Conservation (phyloP, 2,329 filamentous ascomycete genomes). For the Monilinia vaccinii-corymbosi region DNA sequence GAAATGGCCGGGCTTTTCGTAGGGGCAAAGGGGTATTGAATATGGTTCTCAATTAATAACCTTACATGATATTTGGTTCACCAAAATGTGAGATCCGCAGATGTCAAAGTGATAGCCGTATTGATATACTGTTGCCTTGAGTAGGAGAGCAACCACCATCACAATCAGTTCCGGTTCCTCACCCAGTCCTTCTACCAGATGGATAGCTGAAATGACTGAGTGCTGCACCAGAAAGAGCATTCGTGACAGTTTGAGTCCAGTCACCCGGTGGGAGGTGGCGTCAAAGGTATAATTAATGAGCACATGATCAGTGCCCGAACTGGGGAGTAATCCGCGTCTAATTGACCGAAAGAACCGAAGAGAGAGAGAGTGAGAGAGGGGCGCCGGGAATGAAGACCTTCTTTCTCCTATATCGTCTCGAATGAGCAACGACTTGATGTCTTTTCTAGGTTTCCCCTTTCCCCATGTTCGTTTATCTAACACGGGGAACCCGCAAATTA, state of each 20-base stretch:
- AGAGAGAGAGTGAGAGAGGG: too few species aligned
- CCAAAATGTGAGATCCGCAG: slow-evolving; percentile 28
- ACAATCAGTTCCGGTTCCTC: slow-evolving; percentile 35
- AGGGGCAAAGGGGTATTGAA: too few species aligned
- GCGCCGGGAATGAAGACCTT: too few species aligned
- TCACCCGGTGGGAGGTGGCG: slow-evolving; percentile 14
- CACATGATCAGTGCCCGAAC: slow-evolving; percentile 27
- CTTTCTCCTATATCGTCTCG: too few species aligned
- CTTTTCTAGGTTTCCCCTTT: neutral
- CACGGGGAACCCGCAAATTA: neutral
- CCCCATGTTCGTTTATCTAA: neutral
- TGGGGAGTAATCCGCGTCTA: slow-evolving; percentile 25
- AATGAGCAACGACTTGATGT: neutral
- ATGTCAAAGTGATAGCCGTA: slow-evolving; percentile 32
- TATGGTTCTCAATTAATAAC: too few species aligned
- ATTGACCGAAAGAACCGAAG: slow-evolving; percentile 35
- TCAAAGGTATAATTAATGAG: slow-evolving; percentile 25
- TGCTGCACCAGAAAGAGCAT: slow-evolving; percentile 29
- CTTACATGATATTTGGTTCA: too few species aligned
- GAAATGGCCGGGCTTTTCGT: neutral
- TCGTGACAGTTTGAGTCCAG: slow-evolving; percentile 29
- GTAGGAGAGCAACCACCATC: slow-evolving; percentile 32
- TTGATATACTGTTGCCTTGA: slow-evolving; percentile 33
- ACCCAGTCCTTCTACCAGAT: slow-evolving; percentile 33
- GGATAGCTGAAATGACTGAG: slow-evolving; percentile 31